A percentile compares a stretch with the other conserved stretches of the same genome.
Conservation (phyloP, 345 rosid genomes). For the Litchi chinensis region DNA sequence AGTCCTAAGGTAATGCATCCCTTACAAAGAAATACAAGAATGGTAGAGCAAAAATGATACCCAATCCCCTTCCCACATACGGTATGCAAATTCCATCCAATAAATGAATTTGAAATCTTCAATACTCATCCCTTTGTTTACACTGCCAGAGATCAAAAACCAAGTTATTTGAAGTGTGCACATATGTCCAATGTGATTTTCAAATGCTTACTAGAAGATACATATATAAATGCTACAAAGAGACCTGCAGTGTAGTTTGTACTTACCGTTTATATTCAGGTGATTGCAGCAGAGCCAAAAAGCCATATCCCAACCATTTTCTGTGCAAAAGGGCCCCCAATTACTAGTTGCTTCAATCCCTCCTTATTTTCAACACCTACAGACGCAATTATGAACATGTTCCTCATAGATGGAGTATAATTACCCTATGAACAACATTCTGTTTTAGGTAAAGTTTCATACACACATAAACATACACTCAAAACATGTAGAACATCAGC, state of each 20-base stretch:
- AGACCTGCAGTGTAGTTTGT: background rate
- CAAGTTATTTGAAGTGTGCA: background rate
- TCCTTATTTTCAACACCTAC: slow-evolving; percentile 50
- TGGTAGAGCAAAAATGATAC: too few species aligned
- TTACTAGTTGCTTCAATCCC: slow-evolving; percentile 72
- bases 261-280: background rate
- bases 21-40: too few species aligned
- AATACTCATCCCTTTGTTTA: too few species aligned
- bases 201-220: slow-evolving; percentile 2
- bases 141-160: background rate
- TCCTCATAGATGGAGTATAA: slow-evolving; percentile 42
- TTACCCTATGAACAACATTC: slow-evolving; percentile 6
- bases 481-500: background rate
- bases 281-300: slow-evolving; percentile 77
- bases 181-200: slow-evolving; percentile 6
- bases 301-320: slow-evolving; percentile 95
- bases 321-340: slow-evolving; percentile 78
- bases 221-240: background rate
- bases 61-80: too few species aligned
- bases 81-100: too few species aligned
- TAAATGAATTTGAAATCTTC: too few species aligned
- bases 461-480: background rate
- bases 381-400: slow-evolving; percentile 55
- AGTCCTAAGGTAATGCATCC: too few species aligned
- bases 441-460: slow-evolving; percentile 4